These are phyloP conservation scores for Talaromyces atroroseus DNA, from an alignment of 2,329 filamentous ascomycete genomes.

Conservation along the genomic window DNA sequence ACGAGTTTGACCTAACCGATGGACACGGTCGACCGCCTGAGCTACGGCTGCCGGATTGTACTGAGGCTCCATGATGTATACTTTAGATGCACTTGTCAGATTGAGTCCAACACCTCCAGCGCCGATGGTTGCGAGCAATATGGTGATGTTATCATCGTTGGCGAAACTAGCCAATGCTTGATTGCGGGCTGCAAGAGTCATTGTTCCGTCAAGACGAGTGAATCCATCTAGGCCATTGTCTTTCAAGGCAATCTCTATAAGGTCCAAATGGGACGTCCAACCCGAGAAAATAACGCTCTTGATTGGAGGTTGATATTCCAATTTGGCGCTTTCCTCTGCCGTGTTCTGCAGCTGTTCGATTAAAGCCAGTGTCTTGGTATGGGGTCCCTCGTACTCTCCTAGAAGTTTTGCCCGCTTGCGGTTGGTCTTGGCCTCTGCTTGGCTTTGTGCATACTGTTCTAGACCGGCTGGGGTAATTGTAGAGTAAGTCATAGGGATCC, in stretches of 20 bases:
- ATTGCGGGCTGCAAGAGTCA: slow-evolving; percentile 69
- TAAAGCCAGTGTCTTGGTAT: slow-evolving; percentile 84
- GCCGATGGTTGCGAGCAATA: slow-evolving; percentile 87
- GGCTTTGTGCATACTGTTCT: slow-evolving; percentile 47
- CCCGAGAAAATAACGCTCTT: slow-evolving; percentile 93
- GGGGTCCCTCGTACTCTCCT: slow-evolving; percentile 72
- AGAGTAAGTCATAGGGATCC: slow-evolving; percentile 60
- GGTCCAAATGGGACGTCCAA: slow-evolving; percentile 93
- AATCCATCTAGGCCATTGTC: slow-evolving; percentile 54
- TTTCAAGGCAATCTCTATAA: slow-evolving; percentile 77
- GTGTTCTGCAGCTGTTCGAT: slow-evolving; percentile 66
- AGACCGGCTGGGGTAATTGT: slow-evolving; percentile 59
- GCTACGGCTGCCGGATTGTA: slow-evolving; percentile 95
- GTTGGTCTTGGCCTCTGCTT: slow-evolving; percentile 51
- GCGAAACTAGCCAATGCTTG: slow-evolving; percentile 73
- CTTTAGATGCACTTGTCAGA: slow-evolving; percentile 74
- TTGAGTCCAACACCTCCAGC: slow-evolving; percentile 91
- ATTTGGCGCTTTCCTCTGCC: slow-evolving; percentile 49
- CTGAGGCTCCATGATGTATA: slow-evolving; percentile 97
- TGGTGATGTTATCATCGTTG: slow-evolving; percentile 62
- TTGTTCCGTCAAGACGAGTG: slow-evolving; percentile 80
- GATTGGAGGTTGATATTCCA: slow-evolving; percentile 57
- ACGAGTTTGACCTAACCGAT: slow-evolving; percentile 84
- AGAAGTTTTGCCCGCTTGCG: slow-evolving; percentile 55
- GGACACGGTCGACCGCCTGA: slow-evolving; percentile 89